Evolutionary conservation across 768 basidiomycete species (phyloP).

Genomic region (Ramaria sp.): DNA sequence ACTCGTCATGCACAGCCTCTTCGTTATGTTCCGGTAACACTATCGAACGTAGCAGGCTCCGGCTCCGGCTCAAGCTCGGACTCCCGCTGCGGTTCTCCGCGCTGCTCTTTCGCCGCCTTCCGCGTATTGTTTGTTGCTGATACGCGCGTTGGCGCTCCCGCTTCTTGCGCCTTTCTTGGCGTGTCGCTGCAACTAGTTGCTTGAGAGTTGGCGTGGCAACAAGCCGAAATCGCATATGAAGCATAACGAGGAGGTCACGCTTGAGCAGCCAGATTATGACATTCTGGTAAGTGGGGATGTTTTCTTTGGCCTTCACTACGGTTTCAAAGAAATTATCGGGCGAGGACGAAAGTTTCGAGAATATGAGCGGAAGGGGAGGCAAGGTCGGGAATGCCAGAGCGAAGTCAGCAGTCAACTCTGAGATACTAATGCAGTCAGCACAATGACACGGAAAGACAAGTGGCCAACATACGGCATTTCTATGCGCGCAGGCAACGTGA

Average conservation of each 20-base stretch:
- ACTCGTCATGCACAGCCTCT: conserved; percentile 21
- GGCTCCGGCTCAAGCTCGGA: background rate
- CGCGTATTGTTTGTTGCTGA: background rate
- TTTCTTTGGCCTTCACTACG: conserved; percentile 58
- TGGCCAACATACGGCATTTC: conserved; percentile 40
- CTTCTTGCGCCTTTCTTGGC: background rate
- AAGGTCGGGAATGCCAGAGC: conserved; percentile 49
- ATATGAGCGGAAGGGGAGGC: conserved; percentile 61
- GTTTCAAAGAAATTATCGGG: conserved; percentile 64
- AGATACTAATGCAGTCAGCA: conserved; percentile 28
- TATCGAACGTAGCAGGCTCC: background rate
- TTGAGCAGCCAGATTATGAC: conserved; percentile 89
- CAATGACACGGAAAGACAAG: background rate
- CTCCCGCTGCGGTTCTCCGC: background rate
- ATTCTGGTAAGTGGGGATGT: conserved; percentile 61
- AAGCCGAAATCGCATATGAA: conserved; percentile 79
- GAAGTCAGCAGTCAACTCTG: conserved; percentile 50
- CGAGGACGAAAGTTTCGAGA: conserved; percentile 65
- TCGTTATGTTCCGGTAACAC: conserved; percentile 20
- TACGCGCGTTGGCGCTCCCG: background rate
- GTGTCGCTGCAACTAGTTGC: conserved; percentile 26
- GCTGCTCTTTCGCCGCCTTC: conserved; percentile 5
- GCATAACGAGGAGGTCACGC: conserved; percentile 71
- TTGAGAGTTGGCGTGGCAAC: conserved; percentile 74
- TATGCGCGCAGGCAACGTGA: conserved; percentile 60